A percentile compares a stretch with the other conserved stretches of the same genome.
Conservation (phyloP, 2,329 filamentous ascomycete genomes). For the Fusarium abutilonis region DNA sequence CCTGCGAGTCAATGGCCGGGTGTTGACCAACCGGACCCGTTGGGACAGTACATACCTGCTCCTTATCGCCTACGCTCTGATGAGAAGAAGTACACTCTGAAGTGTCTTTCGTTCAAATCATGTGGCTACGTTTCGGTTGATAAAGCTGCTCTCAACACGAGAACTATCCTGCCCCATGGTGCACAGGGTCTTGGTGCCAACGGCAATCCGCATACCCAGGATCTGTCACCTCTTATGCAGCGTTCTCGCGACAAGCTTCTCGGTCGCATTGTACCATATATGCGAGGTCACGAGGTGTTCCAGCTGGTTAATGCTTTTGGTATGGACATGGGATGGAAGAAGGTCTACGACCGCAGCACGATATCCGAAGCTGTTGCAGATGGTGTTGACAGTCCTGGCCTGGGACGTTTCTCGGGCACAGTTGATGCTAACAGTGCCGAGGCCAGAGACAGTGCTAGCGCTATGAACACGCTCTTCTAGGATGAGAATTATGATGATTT, state of each 20-base stretch:
- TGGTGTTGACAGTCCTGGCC: slow-evolving; percentile 50
- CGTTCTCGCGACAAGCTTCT: slow-evolving; percentile 50
- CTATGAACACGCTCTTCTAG: slow-evolving; percentile 10
- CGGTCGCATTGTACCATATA: slow-evolving; percentile 47
- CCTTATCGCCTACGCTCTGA: slow-evolving; percentile 40
- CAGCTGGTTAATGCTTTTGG: slow-evolving; percentile 48
- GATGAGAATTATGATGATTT: background rate
- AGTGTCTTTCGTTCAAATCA: slow-evolving; percentile 63
- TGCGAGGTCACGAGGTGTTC: slow-evolving; percentile 45
- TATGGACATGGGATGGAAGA: slow-evolving; percentile 52
- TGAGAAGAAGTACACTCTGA: slow-evolving; percentile 47
- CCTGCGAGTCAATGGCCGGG: background rate
- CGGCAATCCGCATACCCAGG: slow-evolving; percentile 38
- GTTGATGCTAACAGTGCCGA: slow-evolving; percentile 36
- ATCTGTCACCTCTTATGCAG: slow-evolving; percentile 49
- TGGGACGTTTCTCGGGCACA: slow-evolving; percentile 54
- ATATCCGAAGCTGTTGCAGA: slow-evolving; percentile 51
- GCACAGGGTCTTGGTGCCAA: slow-evolving; percentile 39
- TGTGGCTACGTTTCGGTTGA: slow-evolving; percentile 68
- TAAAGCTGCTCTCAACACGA: slow-evolving; percentile 49
- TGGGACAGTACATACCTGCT: slow-evolving; percentile 40
- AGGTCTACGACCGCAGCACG: slow-evolving; percentile 47
- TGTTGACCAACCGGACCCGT: slow-evolving; percentile 12
- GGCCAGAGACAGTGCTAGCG: background rate
- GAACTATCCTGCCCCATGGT: slow-evolving; percentile 46